Evolutionary conservation across 441 rosid species (phyloP).

Genomic region (Syzygium malaccense): DNA sequence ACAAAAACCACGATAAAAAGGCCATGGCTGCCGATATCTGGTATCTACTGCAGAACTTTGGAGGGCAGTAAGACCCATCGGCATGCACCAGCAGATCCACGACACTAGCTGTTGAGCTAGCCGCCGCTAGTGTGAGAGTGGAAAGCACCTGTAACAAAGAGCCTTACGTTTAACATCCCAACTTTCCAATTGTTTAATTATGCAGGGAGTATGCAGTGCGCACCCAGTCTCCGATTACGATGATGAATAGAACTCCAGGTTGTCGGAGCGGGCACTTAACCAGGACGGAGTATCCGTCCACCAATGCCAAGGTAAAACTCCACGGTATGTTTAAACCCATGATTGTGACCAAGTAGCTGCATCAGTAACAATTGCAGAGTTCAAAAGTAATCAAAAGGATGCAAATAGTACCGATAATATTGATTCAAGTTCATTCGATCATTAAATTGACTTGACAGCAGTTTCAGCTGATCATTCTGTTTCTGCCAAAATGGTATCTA

Average conservation of each 20-base stretch:
- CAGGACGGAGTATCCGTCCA: slow-evolving; percentile 62
- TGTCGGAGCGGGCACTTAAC: slow-evolving; percentile 56
- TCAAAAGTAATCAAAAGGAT: neutral
- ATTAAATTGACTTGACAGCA: neutral
- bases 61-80: slow-evolving; percentile 29
- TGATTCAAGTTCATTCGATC: neutral
- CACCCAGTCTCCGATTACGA: slow-evolving; percentile 81
- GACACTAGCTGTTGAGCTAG: slow-evolving; percentile 71
- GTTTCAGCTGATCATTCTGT: neutral
- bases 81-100: slow-evolving; percentile 53
- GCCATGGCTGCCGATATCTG: slow-evolving; percentile 80
- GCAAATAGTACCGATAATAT: neutral
- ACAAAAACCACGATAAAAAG: slow-evolving; percentile 67
- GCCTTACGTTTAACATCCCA: neutral
- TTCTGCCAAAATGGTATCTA: neutral
- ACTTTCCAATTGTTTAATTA: neutral
- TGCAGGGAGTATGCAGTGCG: neutral
- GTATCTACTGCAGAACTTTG: slow-evolving; percentile 54
- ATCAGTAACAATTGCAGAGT: slow-evolving; percentile 2
- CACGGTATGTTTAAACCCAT: slow-evolving; percentile 86
- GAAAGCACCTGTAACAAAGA: slow-evolving; percentile 45
- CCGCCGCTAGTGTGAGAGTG: slow-evolving; percentile 62
- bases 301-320: slow-evolving; percentile 65
- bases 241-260: slow-evolving; percentile 41
- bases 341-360: slow-evolving; percentile 72